phyloP scores from a whole-genome alignment of 345 rosid species.

The Crucihimalaya himalaica region DNA sequence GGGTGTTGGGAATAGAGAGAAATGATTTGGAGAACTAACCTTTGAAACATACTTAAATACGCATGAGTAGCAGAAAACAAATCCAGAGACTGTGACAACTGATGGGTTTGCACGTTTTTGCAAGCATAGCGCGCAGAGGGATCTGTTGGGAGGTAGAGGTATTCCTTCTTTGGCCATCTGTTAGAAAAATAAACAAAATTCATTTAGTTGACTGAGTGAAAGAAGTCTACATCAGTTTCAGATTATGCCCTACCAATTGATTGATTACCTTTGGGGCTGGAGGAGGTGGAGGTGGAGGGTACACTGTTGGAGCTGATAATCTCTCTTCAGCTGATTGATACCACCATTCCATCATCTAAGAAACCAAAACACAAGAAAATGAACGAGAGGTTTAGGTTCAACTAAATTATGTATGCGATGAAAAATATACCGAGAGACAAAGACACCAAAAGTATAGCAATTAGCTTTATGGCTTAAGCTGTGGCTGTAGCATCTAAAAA shows the following conservation, averaged over 20 bases:
- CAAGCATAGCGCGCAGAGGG: conserved; percentile 85
- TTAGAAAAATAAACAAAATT: conserved; percentile 10
- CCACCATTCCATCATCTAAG: conserved; percentile 99
- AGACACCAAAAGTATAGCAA: background rate
- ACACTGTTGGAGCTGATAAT: conserved; percentile 97
- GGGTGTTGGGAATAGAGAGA: background rate
- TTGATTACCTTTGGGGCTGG: conserved; percentile 80
- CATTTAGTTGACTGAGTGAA: background rate
- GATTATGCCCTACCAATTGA: background rate
- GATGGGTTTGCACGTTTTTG: conserved; percentile 97
- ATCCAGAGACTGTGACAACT: conserved; percentile 87
- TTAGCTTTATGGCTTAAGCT: background rate
- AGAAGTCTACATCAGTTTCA: conserved; percentile 3
- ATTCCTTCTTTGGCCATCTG: conserved; percentile 93
- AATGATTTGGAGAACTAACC: conserved; percentile 51
- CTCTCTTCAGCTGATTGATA: conserved; percentile 99
- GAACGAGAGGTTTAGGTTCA: background rate
- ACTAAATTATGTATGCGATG: background rate
- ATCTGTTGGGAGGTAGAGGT: conserved; percentile 70
- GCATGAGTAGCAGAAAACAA: conserved; percentile 96
- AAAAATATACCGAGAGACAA: background rate
- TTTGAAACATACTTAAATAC: conserved; percentile 85
- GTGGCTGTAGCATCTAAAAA: background rate
- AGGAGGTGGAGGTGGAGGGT: conserved; percentile 97
- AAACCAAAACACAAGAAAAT: conserved; percentile 8